Base-by-base conservation (phyloP, 2,329 filamentous ascomycete genomes). In the Penicillium digitatum region DNA sequence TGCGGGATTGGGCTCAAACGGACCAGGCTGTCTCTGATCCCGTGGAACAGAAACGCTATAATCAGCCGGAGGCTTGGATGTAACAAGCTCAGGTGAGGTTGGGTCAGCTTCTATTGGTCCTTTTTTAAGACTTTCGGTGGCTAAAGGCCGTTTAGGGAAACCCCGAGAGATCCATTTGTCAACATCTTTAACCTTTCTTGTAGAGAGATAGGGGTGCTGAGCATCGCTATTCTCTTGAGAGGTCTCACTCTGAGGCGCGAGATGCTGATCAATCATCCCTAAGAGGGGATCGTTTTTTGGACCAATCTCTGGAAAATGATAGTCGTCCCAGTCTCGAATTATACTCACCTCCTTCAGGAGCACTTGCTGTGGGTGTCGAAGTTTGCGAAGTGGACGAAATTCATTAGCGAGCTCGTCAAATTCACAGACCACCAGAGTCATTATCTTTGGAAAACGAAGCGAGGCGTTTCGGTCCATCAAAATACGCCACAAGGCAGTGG, bases 311-410 rank as follows among this genome's bases (percentile, higher is more conserved):
- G 26, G 37, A 16, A 38, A 44, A 16, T 26, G 27, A 18, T 50
- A 31, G 32, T 22, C 24, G 16, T 26, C 31, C 52, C 52, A 54
- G 27, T 54, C 46, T 16, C 18, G 5, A 22, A 16, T 39, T 16
- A 26, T 32, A 32, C 26, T 24, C 14, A 18, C 7, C 10, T 27
- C 24, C 2, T 43, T 50, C 24, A 11, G 12, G 1, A 18, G 3
- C 31, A 54, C 24, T 20, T 50, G 31, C 11, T 31, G 52, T 9
- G 52, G 52, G 2, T 50, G 29, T 1, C 46, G 46, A 50, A 54
- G 31, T 24, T 38, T 54, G 22, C 11, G 27, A 16, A 54, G n/a
- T 38, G 52, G 52, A 18, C 14, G 31, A 14, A 35, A 50, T 12
- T 34, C 20, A 3, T 54, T 50, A 9, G 37, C n/a, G 1, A 12